Evolutionary conservation across 441 rosid genomes (phyloP).

Genomic region (Jatropha podagrica): DNA sequence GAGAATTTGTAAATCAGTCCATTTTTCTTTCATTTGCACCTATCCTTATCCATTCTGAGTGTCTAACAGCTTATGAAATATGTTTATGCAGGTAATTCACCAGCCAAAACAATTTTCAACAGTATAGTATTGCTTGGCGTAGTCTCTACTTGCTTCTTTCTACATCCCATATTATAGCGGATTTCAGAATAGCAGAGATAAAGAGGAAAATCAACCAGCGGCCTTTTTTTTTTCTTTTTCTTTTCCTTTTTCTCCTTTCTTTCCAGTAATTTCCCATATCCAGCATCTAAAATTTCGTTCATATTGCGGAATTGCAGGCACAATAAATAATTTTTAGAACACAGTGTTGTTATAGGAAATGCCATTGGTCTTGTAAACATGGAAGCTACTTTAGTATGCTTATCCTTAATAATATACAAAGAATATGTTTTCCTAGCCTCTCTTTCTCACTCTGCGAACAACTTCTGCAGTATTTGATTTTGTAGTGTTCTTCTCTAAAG

Average conservation of each 20-base stretch:
- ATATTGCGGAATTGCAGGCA: conserved; percentile 15
- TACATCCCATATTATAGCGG: conserved; percentile 31
- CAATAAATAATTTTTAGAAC: conserved; percentile 17
- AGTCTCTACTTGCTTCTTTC: conserved; percentile 32
- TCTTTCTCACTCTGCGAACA: background rate
- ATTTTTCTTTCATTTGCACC: background rate
- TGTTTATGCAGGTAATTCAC: conserved; percentile 45
- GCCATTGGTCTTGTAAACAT: conserved; percentile 18
- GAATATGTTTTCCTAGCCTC: background rate
- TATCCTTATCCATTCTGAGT: background rate
- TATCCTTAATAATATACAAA: conserved; percentile 24
- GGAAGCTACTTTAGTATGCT: conserved; percentile 14
- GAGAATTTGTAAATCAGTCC: background rate
- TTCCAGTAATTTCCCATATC: background rate
- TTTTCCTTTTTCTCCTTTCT: background rate
- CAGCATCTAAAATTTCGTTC: conserved; percentile 21
- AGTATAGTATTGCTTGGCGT: conserved; percentile 28
- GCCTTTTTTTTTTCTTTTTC: background rate
- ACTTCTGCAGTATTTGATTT: background rate
- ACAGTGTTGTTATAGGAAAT: conserved; percentile 4
- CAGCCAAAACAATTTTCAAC: conserved; percentile 27
- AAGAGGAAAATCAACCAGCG: conserved; percentile 19
- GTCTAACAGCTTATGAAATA: conserved; percentile 9
- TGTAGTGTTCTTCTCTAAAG: conserved; percentile 32
- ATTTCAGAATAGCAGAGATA: background rate